Conservation (phyloP, 768 basidiomycete genomes). For the Termitomyces bulborhizus region DNA sequence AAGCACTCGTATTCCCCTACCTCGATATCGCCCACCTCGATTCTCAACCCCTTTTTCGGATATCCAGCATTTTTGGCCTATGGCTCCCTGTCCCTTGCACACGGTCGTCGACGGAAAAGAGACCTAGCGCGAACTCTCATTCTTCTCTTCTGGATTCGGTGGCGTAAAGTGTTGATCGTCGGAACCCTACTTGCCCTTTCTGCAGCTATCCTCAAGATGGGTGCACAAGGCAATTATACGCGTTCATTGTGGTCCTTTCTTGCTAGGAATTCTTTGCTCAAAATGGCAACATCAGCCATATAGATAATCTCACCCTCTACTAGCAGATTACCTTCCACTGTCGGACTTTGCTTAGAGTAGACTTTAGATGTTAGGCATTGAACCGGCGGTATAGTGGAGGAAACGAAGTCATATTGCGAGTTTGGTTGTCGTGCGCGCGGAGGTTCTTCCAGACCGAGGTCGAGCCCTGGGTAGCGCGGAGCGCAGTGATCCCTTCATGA, state of each 20-base stretch:
- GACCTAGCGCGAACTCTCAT: conserved; percentile 60
- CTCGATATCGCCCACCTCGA: conserved; percentile 45
- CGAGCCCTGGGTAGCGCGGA: neutral
- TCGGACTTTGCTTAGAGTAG: neutral
- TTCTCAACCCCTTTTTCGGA: conserved; percentile 69
- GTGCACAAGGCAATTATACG: conserved; percentile 16
- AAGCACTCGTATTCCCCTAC: conserved; percentile 15
- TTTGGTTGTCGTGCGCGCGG: neutral
- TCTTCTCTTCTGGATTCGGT: conserved; percentile 60
- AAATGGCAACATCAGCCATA: neutral
- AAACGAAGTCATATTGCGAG: neutral
- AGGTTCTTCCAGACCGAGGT: neutral
- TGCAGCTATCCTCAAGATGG: conserved; percentile 21
- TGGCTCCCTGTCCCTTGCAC: conserved; percentile 38
- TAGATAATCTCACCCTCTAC: neutral
- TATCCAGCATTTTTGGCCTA: conserved; percentile 45
- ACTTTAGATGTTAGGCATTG: neutral
- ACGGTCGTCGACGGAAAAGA: conserved; percentile 63
- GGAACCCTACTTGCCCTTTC: conserved; percentile 26
- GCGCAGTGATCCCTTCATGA: neutral
- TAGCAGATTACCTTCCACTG: neutral
- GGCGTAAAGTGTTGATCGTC: conserved; percentile 40
- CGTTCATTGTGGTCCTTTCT: conserved; percentile 5
- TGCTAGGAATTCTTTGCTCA: conserved; percentile 2
- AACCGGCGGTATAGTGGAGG: neutral